Base-by-base conservation (phyloP, 2,329 filamentous ascomycete genomes). In the Aureobasidium sp. region DNA sequence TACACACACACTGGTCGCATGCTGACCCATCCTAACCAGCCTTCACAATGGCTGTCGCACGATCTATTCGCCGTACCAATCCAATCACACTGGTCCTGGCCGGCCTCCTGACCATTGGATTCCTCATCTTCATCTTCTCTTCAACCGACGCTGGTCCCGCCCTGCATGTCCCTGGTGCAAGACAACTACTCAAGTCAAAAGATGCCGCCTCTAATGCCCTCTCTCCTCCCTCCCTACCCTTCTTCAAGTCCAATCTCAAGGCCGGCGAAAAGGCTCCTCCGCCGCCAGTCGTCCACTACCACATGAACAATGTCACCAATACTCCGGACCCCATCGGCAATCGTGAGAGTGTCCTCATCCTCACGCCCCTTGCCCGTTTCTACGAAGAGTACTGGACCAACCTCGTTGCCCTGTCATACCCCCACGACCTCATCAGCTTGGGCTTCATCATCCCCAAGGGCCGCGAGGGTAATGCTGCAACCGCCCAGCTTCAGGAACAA, bases 321-420 rank as follows among this genome's bases (percentile, higher is more conserved):
- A 89, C 92, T 24, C 74, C 82, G 57, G 83, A 89, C 66, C 90
- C 94, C 1, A 79, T 91, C 56, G 84, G 81, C 65, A 94, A 96
- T 72, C 80, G 85, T 67, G 94, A 99, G 78, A 88, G 87, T 57
- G 82, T 99, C 64, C 86, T 99, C 61, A 89, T 99, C 71, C 83
- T 99, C 64, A 97, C 94, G 1, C 94, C 94, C 10, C 87, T 99
- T 77, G 89, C 91, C 36, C 86, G 90, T 65, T 99, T 97, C 81
- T 97, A 97, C 76, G 87, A 89, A 69, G 87, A 84, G 68, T 99
- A 97, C 79, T 99, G 94, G 93, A 88, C 95, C 74, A 99, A 97
- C 70, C 81, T 99, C 32, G 74, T 92, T 67, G 85, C 85, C 72
- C 82, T 99, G 62, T 83, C 78, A 70, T 99, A 97, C 74, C 94